phyloP scores from a whole-genome alignment of 805 yeast genomes.

The Starmerella apicola region DNA sequence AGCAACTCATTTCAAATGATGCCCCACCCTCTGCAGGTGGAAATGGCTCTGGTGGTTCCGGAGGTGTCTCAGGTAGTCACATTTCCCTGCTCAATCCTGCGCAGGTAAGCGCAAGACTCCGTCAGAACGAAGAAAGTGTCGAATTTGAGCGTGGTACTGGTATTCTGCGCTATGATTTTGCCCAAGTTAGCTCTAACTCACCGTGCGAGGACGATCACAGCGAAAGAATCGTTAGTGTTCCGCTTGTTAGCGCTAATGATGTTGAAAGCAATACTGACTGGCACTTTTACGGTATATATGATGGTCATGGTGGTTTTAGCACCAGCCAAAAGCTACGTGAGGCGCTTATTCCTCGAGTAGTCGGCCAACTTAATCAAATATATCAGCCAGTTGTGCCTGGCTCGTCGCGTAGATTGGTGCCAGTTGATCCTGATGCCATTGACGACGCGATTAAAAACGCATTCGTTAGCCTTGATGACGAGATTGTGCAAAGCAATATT shows the following conservation, averaged over 20 bases:
- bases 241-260: slow-evolving; percentile 33
- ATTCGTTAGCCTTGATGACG: slow-evolving; percentile 72
- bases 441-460: slow-evolving; percentile 75
- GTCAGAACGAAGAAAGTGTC: slow-evolving; percentile 69
- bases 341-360: slow-evolving; percentile 62
- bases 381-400: slow-evolving; percentile 40
- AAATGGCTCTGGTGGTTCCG: neutral
- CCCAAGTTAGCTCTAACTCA: slow-evolving; percentile 80
- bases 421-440: slow-evolving; percentile 46
- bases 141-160: slow-evolving; percentile 76
- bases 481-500: slow-evolving; percentile 66
- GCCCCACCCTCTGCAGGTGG: neutral
- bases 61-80: neutral
- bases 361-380: slow-evolving; percentile 55
- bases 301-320: slow-evolving; percentile 96
- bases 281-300: slow-evolving; percentile 91
- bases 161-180: slow-evolving; percentile 72
- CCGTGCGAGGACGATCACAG: slow-evolving; percentile 93
- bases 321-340: slow-evolving; percentile 80
- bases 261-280: slow-evolving; percentile 48
- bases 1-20: slow-evolving; percentile 11
- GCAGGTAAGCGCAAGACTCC: slow-evolving; percentile 56
- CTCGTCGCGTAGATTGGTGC: slow-evolving; percentile 39
- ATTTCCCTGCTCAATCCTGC: slow-evolving; percentile 28
- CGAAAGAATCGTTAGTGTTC: slow-evolving; percentile 61